Base-by-base conservation (phyloP, 2,329 filamentous ascomycete genomes). In the Hymenoscyphus salicellus region DNA sequence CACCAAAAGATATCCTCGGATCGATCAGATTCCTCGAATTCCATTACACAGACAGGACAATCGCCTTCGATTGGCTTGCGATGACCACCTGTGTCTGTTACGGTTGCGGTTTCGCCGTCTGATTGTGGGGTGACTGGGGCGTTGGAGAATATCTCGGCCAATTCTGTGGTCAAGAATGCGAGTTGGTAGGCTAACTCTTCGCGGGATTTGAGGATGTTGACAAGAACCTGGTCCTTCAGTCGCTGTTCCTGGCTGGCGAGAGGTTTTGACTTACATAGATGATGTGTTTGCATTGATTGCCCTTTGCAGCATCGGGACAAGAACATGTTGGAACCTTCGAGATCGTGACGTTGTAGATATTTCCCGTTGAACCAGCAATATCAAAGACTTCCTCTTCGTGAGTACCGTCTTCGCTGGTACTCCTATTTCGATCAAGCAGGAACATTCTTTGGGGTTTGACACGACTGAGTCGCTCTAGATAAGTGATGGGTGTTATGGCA, bases 231-330 rank as follows among this genome's bases (percentile, higher is more conserved):
- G 61, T 38, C 4, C 2, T n/a, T 20, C 33, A 4, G 17, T 10
- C 1, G 58, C 14, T 17, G 17, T 10, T 36, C 57, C 30, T 49
- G 17, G 8, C 6, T 11, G 6, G 23, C 16, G n/a, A 58, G 23
- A 46, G 36, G 65, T 65, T 66, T 38, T 5, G 26, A 66, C 67
- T 66, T 77, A 83, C 83, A 71, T 87, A 88, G 56, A 84, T 75
- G 55, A 87, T 82, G 69, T 89, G 86, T 72, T 89, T 89, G 80
- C 86, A 89, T 70, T 86, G 83, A 55, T 84, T 83, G 4, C 85
- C 83, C 64, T 83, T 84, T 38, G 57, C 66, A 30, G 62, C 78
- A 73, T 86, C 82, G 0, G 84, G 83, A 72, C 85, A 88, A 63
- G 79, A 79, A 74, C 85, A 88, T 5, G 69, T 76, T 0, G 85